phyloP scores from a whole-genome alignment of 495 filamentous ascomycete genomes.

The Annulohypoxylon stygium region DNA sequence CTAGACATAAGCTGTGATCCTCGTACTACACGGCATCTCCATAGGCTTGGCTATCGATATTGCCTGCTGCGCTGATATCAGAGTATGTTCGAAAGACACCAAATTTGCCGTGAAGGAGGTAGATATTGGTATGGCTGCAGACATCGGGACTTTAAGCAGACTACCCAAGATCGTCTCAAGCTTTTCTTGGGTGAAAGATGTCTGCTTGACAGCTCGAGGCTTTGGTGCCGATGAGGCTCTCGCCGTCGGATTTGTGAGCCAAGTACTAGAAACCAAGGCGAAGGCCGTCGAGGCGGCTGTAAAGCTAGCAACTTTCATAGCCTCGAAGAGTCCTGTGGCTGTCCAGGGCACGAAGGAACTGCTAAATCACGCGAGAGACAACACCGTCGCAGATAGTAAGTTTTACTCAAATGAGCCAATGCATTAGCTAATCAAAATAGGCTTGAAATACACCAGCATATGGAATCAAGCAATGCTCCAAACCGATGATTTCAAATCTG shows the following conservation, averaged over 20 bases:
- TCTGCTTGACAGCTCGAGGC: conserved; percentile 79
- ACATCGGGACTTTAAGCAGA: conserved; percentile 88
- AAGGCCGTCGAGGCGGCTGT: conserved; percentile 72
- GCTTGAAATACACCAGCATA: conserved; percentile 82
- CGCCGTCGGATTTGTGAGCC: conserved; percentile 84
- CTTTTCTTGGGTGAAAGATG: conserved; percentile 91
- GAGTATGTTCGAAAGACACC: conserved; percentile 73
- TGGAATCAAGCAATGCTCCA: conserved; percentile 92
- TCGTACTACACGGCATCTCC: conserved; percentile 82
- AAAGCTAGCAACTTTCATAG: conserved; percentile 75
- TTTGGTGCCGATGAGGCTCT: conserved; percentile 86
- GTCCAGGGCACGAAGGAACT: conserved; percentile 95
- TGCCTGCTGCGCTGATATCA: conserved; percentile 80
- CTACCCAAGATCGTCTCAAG: conserved; percentile 86
- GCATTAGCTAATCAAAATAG: conserved; percentile 54
- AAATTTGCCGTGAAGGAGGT: conserved; percentile 91
- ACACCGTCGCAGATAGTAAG: conserved; percentile 80
- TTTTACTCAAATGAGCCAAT: conserved; percentile 31
- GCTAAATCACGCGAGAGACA: conserved; percentile 86
- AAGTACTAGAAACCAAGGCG: conserved; percentile 75
- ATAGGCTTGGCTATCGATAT: conserved; percentile 91
- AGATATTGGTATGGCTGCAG: conserved; percentile 93
- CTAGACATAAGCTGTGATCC: conserved; percentile 74
- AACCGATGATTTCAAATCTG: conserved; percentile 79
- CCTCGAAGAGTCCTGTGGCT: conserved; percentile 88